Evolutionary conservation across 345 rosid genomes (phyloP), one percentile per base, ranked within the genome.

Genomic region (Syzygium aromaticum): DNA sequence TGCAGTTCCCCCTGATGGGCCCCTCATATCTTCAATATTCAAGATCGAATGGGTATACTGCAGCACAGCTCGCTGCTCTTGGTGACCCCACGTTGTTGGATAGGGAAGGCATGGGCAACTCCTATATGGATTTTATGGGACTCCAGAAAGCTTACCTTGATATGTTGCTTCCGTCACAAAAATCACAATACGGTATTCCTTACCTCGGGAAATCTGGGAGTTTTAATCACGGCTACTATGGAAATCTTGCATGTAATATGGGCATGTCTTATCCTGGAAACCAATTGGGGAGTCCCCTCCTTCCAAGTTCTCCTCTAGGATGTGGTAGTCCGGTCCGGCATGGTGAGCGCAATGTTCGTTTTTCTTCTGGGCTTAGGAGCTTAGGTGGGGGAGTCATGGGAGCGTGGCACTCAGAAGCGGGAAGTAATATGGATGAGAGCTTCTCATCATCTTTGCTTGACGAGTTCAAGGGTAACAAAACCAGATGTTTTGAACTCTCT

Each of bases 391-490:
- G 93, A 54, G 91, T 89, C 86, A 90, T 93, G 91, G 95, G 94
- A 80, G 87, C 93, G 33, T 94, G 97, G 97, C 93, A 90, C 88
- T 88, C 93, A 25, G 95, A 91, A 77, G 77, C 90, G n/a, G 91
- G 91, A 77, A 88, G 89, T 84, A 91, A 89, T 90, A 86, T 92
- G 90, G 93, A 92, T 86, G 96, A 92, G 84, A 88, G 90, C 86
- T 93, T 93, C 90, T 86, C 92, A 51, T 92, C 95, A 85, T 90
- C 97, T 52, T 89, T 95, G 86, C 91, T 95, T 22, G 97, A 94
- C 63, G 97, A 95, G 87, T 94, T 94, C 63, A 95, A 95, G 90
- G 93, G 92, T 91, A 93, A 93, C 90, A 94, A 93, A 93, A 87
- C 95, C 89, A 96, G 86, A 91, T 94, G 97, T 89, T 94, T 95